phyloP scores from a whole-genome alignment of 352 stramenopile species.

The Globisporangium polare region DNA sequence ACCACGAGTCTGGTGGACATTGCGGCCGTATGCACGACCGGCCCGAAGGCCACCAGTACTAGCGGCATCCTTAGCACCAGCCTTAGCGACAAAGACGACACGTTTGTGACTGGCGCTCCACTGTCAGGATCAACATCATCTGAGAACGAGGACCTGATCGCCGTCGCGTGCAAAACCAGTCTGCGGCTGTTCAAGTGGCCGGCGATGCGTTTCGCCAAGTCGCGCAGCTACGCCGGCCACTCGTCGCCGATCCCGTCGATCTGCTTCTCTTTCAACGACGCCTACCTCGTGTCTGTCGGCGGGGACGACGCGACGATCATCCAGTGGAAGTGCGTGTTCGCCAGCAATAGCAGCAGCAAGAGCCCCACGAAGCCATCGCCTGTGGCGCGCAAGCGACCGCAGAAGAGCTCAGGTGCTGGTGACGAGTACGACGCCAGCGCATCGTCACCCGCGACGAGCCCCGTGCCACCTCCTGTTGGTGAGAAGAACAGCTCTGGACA shows the following conservation, averaged over 20 bases:
- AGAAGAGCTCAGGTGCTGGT: background rate
- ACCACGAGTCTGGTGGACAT: constrained; percentile 52
- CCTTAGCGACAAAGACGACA: background rate
- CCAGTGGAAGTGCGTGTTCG: constrained; percentile 39
- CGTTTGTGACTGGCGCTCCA: background rate
- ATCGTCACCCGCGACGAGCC: constrained; percentile 3
- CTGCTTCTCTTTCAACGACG: constrained; percentile 44
- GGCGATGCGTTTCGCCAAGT: constrained; percentile 31
- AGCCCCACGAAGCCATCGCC: constrained; percentile 4
- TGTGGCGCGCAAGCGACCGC: constrained; percentile 8
- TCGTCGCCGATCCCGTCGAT: constrained; percentile 42
- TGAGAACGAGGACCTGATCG: constrained; percentile 38
- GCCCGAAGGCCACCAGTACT: constrained; percentile 13
- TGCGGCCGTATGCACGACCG: constrained; percentile 35
- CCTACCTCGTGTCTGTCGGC: constrained; percentile 46
- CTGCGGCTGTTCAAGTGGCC: constrained; percentile 58
- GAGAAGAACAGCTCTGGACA: constrained; percentile 19
- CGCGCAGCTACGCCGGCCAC: constrained; percentile 43
- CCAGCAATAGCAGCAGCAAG: background rate
- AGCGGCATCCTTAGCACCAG: too few relatives aligned
- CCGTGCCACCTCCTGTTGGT: constrained; percentile 11
- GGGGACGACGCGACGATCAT: constrained; percentile 57
- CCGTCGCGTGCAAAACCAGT: constrained; percentile 41
- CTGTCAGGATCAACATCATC: background rate
- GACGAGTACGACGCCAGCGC: background rate